Evolutionary conservation across 176 grass and related monocot species (phyloP), one percentile per base, ranked within the genome.

Genomic region (Oryza australiensis): DNA sequence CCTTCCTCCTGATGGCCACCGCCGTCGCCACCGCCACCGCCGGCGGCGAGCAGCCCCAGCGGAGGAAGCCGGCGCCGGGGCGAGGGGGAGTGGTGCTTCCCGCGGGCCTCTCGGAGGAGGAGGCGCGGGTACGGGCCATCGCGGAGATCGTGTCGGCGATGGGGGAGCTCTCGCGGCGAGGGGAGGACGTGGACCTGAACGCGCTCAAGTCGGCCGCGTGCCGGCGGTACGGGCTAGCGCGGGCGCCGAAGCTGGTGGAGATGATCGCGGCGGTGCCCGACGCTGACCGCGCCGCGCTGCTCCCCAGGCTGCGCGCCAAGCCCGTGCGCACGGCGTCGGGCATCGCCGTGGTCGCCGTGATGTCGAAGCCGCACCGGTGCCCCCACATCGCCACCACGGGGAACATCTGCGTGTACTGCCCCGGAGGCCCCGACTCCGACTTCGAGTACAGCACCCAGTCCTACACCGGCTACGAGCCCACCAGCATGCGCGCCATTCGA

Each of bases 361-460:
- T 99, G 96, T 95, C 93, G 41, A 99, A 99, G 91, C 96, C 96
- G 59, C 96, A 99, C 62, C 68, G 93, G 11, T 99, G 96, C 70
- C 96, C 96, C 6, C 96, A 99, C 74, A 99, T 99, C 71, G 93
- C 96, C 3, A 95, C 92, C 64, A 95, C 96, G 3, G 96, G 93
- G 18, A 99, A 99, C 74, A 99, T 99, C 69, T 99, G 96, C 62
- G 96, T 99, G 14, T 99, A 99, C 71, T 99, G 96, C 72, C 96
- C 96, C 0, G 96, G 91, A 16, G 96, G 96, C 20, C 96, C 96
- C 10, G 93, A 99, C 77, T 99, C 96, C 1, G 96, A 99, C 78
- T 99, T 99, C 51, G 95, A 98, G 87, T 98, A 98, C 76, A 98
- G 90, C 87, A 98, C 92, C 28, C 92, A 98, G 20, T 98, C 95